Evolutionary conservation across 352 stramenopile genomes (phyloP), one percentile per base, ranked within the genome.

Genomic region (Globisporangium canariense): DNA sequence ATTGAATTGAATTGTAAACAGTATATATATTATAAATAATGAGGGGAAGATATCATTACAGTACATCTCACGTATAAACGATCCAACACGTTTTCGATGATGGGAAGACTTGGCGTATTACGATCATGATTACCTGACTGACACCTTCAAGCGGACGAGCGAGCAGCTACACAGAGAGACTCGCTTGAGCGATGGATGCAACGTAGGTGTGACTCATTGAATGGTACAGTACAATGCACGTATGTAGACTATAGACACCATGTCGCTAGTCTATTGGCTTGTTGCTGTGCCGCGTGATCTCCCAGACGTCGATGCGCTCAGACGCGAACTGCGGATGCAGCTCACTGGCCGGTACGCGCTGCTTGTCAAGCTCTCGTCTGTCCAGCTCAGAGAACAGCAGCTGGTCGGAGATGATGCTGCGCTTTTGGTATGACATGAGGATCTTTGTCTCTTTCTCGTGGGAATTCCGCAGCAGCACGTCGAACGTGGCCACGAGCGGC

Each of bases 401-500:
- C 43, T 70, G 64, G 62, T 93, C 84, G 14, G 84, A 89, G 34
- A 77, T 53, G 8, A 75, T 64, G 47, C 84, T 91, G 60, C 84
- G 79, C 61, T 79, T 83, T 60, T 93, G 84, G 45, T 93, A 77
- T 16, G 84, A 79, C 80, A 93, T 83, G 41, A 93, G 68, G 13
- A 93, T 68, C 30, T 62, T 71, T 5, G 78, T 83, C 10, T 69
- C 56, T 30, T 64, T 34, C 4, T 18, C 28, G 11, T n/a, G 8
- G 0, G 81, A 89, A 49, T 78, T 57, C 4, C 60, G 67, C 43
- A 90, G 41, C 51, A 94, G 57, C 6, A 51, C 58, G 18, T 79
- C 73, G 41, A 97, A 81, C 0, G 90, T 95, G 16, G 65, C 18
- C 18, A 97, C 90, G 20, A 98, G 83, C 34, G 91, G 87, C 3